Percentiles rank a stretch among this genome's conserved stretches.
phyloP scores from a whole-genome alignment of 208 protist genomes.

The Histomonas meleagridis region DNA sequence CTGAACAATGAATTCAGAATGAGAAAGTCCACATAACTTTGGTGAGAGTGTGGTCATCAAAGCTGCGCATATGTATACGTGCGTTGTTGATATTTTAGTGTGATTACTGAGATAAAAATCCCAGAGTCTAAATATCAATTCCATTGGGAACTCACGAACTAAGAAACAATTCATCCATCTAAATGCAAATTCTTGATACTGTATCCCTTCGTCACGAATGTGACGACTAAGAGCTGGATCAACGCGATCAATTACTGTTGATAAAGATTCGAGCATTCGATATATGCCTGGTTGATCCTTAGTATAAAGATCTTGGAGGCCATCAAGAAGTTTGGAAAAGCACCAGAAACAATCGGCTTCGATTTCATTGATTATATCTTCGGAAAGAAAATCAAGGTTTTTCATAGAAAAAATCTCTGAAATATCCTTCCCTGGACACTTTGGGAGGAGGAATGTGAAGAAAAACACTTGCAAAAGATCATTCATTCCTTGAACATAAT shows the following conservation, averaged over 20 bases:
- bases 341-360: conserved; percentile 76
- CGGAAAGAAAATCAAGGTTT: not conserved
- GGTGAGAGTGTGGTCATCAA: conserved; percentile 49
- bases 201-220: conserved; percentile 57
- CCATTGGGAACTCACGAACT: conserved; percentile 63
- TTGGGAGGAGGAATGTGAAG: conserved; percentile 56
- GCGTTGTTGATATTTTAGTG: conserved; percentile 60
- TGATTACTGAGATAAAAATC: conserved; percentile 68
- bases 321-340: conserved; percentile 63
- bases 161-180: conserved; percentile 63
- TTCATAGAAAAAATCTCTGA: not conserved
- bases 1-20: not conserved
- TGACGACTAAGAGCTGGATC: conserved; percentile 48
- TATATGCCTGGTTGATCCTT: conserved; percentile 69
- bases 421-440: not conserved
- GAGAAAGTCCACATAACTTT: not conserved
- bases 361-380: conserved; percentile 48
- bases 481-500: conserved; percentile 79
- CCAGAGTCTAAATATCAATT: conserved; percentile 63
- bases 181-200: conserved; percentile 61
- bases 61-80: conserved; percentile 68
- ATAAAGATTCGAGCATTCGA: conserved; percentile 55
- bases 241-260: conserved; percentile 51
- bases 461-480: conserved; percentile 73
- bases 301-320: conserved; percentile 71